Percentiles rank a stretch among this genome's conserved stretches.
These are phyloP conservation scores for Batkoa obscura DNA, from an alignment of 371 early-diverging fungal genomes.

Conservation along the genomic window DNA sequence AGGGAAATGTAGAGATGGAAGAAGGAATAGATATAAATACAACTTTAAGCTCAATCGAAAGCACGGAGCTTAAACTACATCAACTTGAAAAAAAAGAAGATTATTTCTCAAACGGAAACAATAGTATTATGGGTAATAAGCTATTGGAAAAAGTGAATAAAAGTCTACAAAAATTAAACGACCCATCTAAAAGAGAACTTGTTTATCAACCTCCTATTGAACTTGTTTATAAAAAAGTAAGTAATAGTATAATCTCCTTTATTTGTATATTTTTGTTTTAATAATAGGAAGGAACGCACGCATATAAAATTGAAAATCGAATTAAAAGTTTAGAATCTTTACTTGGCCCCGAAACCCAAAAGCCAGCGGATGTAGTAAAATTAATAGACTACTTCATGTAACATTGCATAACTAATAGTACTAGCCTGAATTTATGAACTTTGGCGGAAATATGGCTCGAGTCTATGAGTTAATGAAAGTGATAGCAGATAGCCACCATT, in stretches of 20 bases:
- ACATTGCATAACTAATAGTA: neutral
- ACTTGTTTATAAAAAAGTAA: neutral
- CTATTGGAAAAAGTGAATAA: neutral
- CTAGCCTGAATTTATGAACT: neutral
- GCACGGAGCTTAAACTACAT: neutral
- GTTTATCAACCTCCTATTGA: neutral
- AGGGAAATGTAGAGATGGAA: neutral
- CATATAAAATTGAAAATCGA: neutral
- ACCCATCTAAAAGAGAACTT: neutral
- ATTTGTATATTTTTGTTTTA: neutral
- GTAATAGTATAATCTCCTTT: neutral
- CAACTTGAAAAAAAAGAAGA: neutral
- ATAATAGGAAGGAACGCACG: neutral
- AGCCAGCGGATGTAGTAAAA: neutral
- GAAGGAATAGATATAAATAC: neutral
- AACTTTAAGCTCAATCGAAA: neutral
- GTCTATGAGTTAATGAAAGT: neutral
- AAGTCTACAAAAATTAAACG: neutral
- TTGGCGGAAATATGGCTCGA: conserved; percentile 1
- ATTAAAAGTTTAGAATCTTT: neutral
- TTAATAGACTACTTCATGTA: neutral
- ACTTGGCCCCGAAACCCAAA: neutral
- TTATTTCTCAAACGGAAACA: neutral
- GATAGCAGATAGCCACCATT: neutral
- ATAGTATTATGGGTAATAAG: neutral